Conservation (phyloP, 2,329 filamentous ascomycete species). For the Paecilomyces sp. region DNA sequence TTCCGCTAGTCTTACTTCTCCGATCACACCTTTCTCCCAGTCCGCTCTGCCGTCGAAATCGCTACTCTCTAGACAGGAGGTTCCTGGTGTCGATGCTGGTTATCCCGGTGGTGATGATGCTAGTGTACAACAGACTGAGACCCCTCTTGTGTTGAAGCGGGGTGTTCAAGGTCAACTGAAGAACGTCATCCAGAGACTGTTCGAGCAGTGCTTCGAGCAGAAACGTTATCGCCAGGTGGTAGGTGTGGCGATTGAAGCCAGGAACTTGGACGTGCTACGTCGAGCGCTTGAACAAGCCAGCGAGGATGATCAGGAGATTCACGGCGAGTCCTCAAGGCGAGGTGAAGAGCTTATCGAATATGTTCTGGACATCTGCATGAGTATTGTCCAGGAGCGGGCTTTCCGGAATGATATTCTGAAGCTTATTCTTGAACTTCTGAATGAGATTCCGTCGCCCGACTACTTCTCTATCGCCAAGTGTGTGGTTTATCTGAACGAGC, state of each 20-base stretch:
- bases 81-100: constrained; percentile 49
- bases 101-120: constrained; percentile 51
- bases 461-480: constrained; percentile 98
- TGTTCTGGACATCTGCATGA: constrained; percentile 92
- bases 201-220: constrained; percentile 79
- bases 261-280: constrained; percentile 80
- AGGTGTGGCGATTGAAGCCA: constrained; percentile 91
- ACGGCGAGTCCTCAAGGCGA: constrained; percentile 47
- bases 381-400: constrained; percentile 86
- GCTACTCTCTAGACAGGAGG: constrained; percentile 75
- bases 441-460: constrained; percentile 84
- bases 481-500: constrained; percentile 89
- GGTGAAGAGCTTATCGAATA: constrained; percentile 97
- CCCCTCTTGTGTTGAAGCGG: constrained; percentile 60
- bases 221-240: constrained; percentile 93
- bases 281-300: constrained; percentile 83
- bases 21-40: constrained; percentile 92
- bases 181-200: constrained; percentile 76
- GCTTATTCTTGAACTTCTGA: constrained; percentile 90
- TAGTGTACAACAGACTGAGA: constrained; percentile 48
- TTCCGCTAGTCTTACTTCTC: constrained; percentile 65
- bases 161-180: constrained; percentile 75
- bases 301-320: constrained; percentile 70
- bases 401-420: constrained; percentile 78
- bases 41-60: constrained; percentile 90